Evolutionary conservation across 805 yeast species (phyloP).

Genomic region (Candida maris): DNA sequence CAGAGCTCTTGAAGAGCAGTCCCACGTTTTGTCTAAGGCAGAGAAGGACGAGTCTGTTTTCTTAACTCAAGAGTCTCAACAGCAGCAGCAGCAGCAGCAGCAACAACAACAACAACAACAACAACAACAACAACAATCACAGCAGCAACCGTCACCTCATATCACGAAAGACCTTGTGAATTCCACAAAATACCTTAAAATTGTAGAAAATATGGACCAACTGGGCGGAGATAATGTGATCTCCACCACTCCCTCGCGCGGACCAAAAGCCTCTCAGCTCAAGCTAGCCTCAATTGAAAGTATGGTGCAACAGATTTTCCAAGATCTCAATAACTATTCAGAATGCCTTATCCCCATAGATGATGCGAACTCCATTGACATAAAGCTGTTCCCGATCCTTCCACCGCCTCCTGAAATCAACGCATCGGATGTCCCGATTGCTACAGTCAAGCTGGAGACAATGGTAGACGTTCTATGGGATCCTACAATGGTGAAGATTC

Average conservation of each 20-base stretch:
- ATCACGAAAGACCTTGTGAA: conserved; percentile 11
- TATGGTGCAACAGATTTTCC: conserved; percentile 83
- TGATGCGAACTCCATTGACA: conserved; percentile 83
- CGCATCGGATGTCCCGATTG: conserved; percentile 85
- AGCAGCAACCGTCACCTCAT: not conserved
- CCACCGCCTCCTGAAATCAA: conserved; percentile 75
- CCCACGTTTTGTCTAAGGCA: conserved; percentile 61
- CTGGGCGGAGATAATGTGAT: conserved; percentile 23
- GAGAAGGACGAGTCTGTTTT: conserved; percentile 42
- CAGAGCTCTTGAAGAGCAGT: conserved; percentile 85
- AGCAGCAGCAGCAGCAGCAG: conserved; percentile 10
- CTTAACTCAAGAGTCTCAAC: conserved; percentile 29
- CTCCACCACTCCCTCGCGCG: conserved; percentile 23
- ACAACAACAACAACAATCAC: not conserved
- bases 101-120: too few relatives aligned
- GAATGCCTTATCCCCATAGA: conserved; percentile 95
- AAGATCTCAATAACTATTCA: conserved; percentile 90
- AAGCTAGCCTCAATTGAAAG: conserved; percentile 57
- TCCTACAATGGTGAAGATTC: conserved; percentile 86
- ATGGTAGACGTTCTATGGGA: conserved; percentile 94
- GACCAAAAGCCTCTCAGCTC: conserved; percentile 13
- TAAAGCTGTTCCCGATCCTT: conserved; percentile 86
- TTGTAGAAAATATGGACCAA: conserved; percentile 29
- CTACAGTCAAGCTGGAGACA: conserved; percentile 70
- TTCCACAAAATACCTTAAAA: conserved; percentile 28